A percentile compares a stretch with the other conserved stretches of the same genome.
phyloP scores from a whole-genome alignment of 495 filamentous ascomycete species.

The Thozetella sp. region DNA sequence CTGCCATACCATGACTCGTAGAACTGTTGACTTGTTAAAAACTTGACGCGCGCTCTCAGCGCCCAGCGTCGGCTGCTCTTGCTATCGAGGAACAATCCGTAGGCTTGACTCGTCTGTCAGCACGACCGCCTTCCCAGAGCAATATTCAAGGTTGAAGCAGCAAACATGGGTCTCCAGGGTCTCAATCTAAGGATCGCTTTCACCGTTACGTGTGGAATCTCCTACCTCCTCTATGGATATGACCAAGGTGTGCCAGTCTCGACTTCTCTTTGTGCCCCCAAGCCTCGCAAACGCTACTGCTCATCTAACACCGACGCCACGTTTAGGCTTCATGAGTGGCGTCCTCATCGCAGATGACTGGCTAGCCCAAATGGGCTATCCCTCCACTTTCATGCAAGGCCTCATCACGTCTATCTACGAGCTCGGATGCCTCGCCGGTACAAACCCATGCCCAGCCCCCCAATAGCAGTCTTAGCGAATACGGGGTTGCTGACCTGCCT shows the following conservation, averaged over 20 bases:
- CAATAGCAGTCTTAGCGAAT: background rate
- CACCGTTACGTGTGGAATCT: background rate
- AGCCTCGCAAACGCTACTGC: too few species aligned
- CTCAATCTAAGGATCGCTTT: background rate
- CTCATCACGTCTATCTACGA: slow-evolving; percentile 72
- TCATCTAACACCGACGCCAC: too few species aligned
- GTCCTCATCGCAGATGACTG: slow-evolving; percentile 23
- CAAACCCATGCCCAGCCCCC: slow-evolving; percentile 22
- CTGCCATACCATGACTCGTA: too few species aligned
- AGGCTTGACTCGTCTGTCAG: background rate
- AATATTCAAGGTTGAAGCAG: background rate
- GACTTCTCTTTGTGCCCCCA: too few species aligned
- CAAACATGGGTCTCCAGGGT: background rate
- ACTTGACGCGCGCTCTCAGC: too few species aligned
- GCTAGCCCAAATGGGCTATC: background rate
- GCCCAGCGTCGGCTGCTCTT: too few species aligned
- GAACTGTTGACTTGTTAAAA: too few species aligned
- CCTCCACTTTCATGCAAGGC: slow-evolving; percentile 47
- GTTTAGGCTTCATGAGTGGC: slow-evolving; percentile 43
- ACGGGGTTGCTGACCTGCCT: background rate
- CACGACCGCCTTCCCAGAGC: background rate
- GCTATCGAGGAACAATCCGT: too few species aligned
- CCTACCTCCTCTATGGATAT: slow-evolving; percentile 29
- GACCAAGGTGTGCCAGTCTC: too few species aligned
- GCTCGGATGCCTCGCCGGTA: slow-evolving; percentile 64